Evolutionary conservation across 352 stramenopile genomes (phyloP).

Genomic region (Globisporangium perplexum): DNA sequence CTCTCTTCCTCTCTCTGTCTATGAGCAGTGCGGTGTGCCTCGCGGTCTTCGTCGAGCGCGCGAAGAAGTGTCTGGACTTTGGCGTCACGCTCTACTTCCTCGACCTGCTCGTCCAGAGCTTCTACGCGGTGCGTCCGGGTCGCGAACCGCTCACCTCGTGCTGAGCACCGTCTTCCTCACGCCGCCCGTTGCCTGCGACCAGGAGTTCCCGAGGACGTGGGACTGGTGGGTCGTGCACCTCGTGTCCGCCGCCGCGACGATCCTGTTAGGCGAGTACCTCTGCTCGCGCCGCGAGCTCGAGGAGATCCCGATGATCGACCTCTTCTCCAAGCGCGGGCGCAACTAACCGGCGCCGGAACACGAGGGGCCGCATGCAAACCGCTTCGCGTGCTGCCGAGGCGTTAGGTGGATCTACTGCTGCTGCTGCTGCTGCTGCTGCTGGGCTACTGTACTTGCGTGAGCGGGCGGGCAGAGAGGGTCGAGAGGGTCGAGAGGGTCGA

Average conservation of each 20-base stretch:
- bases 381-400: not conserved
- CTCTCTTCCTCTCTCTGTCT: not conserved
- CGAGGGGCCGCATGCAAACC: not conserved
- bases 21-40: slow-evolving; percentile 57
- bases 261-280: slow-evolving; percentile 85
- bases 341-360: slow-evolving; percentile 19
- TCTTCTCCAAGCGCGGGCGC: slow-evolving; percentile 67
- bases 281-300: slow-evolving; percentile 83
- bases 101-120: slow-evolving; percentile 71
- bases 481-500: too few relatives aligned
- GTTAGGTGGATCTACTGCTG: not conserved
- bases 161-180: not conserved
- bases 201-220: slow-evolving; percentile 84
- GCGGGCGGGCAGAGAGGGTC: not conserved
- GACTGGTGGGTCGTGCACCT: slow-evolving; percentile 85
- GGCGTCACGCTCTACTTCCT: slow-evolving; percentile 87
- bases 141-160: too few relatives aligned
- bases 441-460: not conserved
- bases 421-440: not conserved
- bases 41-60: slow-evolving; percentile 79
- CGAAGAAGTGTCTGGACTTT: slow-evolving; percentile 91
- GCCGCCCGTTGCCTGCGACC: not conserved
- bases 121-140: slow-evolving; percentile 74
- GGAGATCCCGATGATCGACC: slow-evolving; percentile 86
- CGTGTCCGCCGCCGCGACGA: slow-evolving; percentile 60